Percentiles rank a stretch among this genome's conserved stretches.
Evolutionary conservation across 2,329 filamentous ascomycete genomes (phyloP).

Genomic region (Alternaria dauci): DNA sequence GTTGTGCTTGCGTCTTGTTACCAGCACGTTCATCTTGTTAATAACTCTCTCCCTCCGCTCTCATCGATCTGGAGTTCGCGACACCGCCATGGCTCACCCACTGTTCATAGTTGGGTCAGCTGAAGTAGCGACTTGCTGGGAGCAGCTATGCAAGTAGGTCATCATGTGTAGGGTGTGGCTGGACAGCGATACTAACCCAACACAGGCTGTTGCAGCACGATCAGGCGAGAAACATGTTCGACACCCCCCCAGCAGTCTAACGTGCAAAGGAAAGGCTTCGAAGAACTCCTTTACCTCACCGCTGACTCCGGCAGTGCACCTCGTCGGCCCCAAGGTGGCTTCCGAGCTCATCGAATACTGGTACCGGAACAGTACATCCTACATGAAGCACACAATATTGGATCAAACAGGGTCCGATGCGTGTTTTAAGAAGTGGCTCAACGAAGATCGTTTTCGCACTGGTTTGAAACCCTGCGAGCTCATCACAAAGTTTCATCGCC

Average conservation of each 20-base stretch:
- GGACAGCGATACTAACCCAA: background rate
- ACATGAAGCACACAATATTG: background rate
- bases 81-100: background rate
- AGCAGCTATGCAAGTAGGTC: background rate
- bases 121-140: background rate
- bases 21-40: too few relatives aligned
- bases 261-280: too few relatives aligned
- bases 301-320: background rate
- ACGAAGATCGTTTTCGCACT: background rate
- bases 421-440: background rate
- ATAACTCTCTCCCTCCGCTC: too few relatives aligned
- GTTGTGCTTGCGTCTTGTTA: too few relatives aligned
- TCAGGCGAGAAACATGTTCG: background rate
- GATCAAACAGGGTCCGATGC: background rate
- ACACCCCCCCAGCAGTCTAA: background rate
- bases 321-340: background rate
- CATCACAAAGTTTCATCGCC: background rate
- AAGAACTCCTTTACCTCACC: background rate
- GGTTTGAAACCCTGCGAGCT: background rate
- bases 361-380: background rate
- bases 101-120: background rate
- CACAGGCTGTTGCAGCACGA: background rate
- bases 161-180: background rate
- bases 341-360: constrained; percentile 1
- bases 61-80: background rate